Base-by-base conservation (phyloP, 2,329 filamentous ascomycete species). In the Ceratocystis colombiana region DNA sequence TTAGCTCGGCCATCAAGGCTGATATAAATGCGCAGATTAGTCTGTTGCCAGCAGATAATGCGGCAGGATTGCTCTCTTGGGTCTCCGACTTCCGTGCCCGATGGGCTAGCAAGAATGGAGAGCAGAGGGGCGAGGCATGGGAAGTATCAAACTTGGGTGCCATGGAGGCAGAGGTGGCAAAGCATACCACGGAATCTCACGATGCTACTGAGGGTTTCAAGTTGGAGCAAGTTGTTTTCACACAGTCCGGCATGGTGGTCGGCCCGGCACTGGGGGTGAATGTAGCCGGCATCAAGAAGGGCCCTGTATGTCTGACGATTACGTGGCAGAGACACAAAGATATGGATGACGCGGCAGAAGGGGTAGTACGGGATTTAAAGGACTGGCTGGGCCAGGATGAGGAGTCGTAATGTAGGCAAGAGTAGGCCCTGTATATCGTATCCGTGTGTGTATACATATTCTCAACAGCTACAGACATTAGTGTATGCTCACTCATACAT, bases 101-200 rank as follows among this genome's bases (percentile, higher is more conserved):
- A 68, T 79, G 78, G 69, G 68, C 70, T 3, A 70, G 71, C 0
- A 78, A 77, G 69, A 71, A 82, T 17, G 80, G 80, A 0, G 71
- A 74, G 64, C 70, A 73, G 12, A 76, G 80, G 8, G 71, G 74
- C 1, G 70, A 70, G 2, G 78, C 79, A 0, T 84, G 80, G 77
- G 78, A 80, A 68, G 70, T 84, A 3, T 83, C 79, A 68, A 85
- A 84, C 70, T 68, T 83, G 4, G 82, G 82, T 0, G 73, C 74
- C 15, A 70, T 80, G n/a, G 70, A 20, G 4, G 44, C 55, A 3
- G 25, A 57, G 8, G 22, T 20, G 7, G 8, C 3, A 7, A 70
- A 79, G n/a, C 70, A 17, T 7, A 50, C 22, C 0, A 17, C 44
- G 1, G 48, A 37, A 7, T 53, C 8, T 17, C 48, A 22, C n/a